Evolutionary conservation across 345 rosid species (phyloP), one percentile per base, ranked within the genome.

Genomic region (Citrus trifoliata): DNA sequence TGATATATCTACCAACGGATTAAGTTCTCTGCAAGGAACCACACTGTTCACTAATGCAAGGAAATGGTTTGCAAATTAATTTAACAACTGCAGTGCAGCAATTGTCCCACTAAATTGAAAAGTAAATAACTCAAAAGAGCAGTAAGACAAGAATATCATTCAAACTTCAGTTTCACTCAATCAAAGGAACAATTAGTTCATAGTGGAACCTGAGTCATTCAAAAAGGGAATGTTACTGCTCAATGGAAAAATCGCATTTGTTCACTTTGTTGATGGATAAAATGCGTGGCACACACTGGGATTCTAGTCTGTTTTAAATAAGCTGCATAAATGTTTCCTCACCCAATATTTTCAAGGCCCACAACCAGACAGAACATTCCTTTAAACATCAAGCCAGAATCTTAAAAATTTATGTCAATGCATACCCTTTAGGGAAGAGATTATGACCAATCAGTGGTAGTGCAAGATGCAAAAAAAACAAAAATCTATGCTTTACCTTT

Each of bases 401-500:
- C 30, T 10, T 16, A 7, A 38, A 51, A 12, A 2, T n/a, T 61
- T 61, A 27, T 61, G 19, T 61, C 13, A 61, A 27, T 27, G 32
- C 14, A 30, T 4, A 46, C 22, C 37, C 67, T 63, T 28, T 14
- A 5, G 38, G 30, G 22, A 10, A 28, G 38, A 6, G 22, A 63
- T 61, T 61, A 28, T 2, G 5, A 16, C 9, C 67, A 63, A 30
- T 33, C 67, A 12, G 9, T 30, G 22, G 37, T 28, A 62, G 4
- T 13, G 33, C 7, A 28, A 14, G 21, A 18, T 28, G 22, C 67
- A 10, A 30, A 24, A 62, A 63, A 22, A 30, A 3, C 22, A 63
- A 16, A 63, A 63, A 27, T 3, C 61, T n/a, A 14, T 33, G 7
- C 40, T 62, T 46, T 78, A 91, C 98, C 98, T 86, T 80, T 87